Percentiles rank a stretch among this genome's conserved stretches.
Evolutionary conservation across 495 filamentous ascomycete genomes (phyloP).

Genomic region (Daldinia bambusicola): DNA sequence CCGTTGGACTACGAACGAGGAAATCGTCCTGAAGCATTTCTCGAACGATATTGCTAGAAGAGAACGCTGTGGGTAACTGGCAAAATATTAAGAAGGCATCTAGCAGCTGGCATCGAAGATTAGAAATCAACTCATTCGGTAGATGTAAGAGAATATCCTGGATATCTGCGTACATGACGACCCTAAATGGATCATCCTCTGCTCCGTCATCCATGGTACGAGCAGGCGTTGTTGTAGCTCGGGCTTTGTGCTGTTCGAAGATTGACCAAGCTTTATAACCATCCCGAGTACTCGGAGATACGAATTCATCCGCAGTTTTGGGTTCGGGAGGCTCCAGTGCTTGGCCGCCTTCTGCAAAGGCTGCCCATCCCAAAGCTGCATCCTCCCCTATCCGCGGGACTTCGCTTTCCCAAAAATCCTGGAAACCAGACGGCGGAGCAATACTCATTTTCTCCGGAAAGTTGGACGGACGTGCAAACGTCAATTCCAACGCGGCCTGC

Average conservation of each 20-base stretch:
- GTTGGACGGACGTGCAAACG: conserved; percentile 65
- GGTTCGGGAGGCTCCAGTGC: conserved; percentile 53
- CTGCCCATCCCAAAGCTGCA: conserved; percentile 74
- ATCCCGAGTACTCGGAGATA: conserved; percentile 47
- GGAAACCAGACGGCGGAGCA: conserved; percentile 60
- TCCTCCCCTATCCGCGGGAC: conserved; percentile 80
- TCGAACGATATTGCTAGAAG: conserved; percentile 24
- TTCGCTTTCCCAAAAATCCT: conserved; percentile 89
- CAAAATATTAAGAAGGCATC: conserved; percentile 78
- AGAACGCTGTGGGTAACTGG: conserved; percentile 66
- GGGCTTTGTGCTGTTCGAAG: conserved; percentile 64
- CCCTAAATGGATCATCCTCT: conserved; percentile 80
- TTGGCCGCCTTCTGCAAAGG: conserved; percentile 55
- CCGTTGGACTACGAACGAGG: conserved; percentile 38
- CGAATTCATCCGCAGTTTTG: conserved; percentile 28
- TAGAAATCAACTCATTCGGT: conserved; percentile 46
- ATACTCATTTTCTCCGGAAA: conserved; percentile 41
- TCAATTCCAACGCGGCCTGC: conserved; percentile 84
- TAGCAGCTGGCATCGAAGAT: conserved; percentile 61
- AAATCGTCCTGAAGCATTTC: conserved; percentile 52
- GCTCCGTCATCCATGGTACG: conserved; percentile 70
- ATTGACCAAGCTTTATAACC: conserved; percentile 67
- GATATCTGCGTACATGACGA: conserved; percentile 83
- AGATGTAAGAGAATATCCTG: conserved; percentile 68
- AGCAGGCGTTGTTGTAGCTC: conserved; percentile 67